Base-by-base conservation (phyloP, 352 stramenopile genomes). In the Globisporangium paddicum region DNA sequence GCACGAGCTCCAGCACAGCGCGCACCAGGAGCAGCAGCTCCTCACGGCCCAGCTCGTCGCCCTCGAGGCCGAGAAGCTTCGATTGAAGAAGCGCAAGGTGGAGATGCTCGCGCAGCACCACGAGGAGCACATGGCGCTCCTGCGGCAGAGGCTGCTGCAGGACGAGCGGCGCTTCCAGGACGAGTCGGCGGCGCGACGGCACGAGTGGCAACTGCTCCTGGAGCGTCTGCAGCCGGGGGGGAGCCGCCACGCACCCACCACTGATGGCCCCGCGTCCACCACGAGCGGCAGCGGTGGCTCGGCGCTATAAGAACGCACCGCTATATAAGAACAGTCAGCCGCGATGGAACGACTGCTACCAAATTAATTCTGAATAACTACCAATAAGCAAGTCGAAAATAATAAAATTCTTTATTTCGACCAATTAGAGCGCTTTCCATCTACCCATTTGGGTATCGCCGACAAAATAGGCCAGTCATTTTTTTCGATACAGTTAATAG, bases 31-130 rank as follows among this genome's bases (percentile, higher is more conserved):
- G 14, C 57, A 59, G 14, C 55, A 58, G 49, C 37, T 26, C 16
- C 37, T 51, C 60, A 69, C 55, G n/a, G n/a, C 38, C 32, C 60
- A 79, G 49, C 54, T 74, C 16, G 57, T 79, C 11, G 60, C 57
- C 5, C 32, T 79, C 34, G 68, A 77, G 51, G 51, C 61, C 11
- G 68, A 77, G 64, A 79, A 77, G 64, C 60, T 79, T 34, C 60
- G 58, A 21, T 58, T 79, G 35, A 79, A 79, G 66, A 73, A 73
- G 14, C 66, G 71, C 25, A 77, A 79, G 49, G 46, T 79, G 13
- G 63, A 53, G 52, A 55, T 79, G 47, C 51, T 79, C 18, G 63
- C 38, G 34, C 51, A 65, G 53, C 71, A 79, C 25, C 71, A 79
- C 66, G 60, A 66, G 14, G 66, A 79, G 44, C 63, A 59, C 30